Conservation (phyloP, 2,329 filamentous ascomycete species). For the Penicillium sp. region DNA sequence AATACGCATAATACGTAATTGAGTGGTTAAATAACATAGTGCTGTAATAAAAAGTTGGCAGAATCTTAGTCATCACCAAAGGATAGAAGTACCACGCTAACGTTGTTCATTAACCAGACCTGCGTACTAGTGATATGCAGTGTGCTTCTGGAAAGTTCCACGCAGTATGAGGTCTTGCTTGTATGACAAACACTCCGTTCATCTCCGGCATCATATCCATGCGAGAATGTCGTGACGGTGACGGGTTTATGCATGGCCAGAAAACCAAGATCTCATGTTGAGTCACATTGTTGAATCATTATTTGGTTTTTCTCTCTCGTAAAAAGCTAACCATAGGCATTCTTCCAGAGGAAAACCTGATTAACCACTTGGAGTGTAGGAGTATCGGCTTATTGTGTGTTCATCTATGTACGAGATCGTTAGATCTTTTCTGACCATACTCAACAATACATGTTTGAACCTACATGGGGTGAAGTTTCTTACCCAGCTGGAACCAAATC, state of each 20-base stretch:
- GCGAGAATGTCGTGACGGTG: neutral
- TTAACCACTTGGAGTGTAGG: neutral
- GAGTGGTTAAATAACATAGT: too few relatives aligned
- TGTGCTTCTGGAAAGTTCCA: neutral
- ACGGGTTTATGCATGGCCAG: neutral
- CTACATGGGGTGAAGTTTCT: too few relatives aligned
- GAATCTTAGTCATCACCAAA: too few relatives aligned
- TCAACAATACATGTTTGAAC: too few relatives aligned
- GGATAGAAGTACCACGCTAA: too few relatives aligned
- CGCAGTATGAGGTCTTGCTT: too few relatives aligned
- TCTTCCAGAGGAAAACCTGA: too few relatives aligned
- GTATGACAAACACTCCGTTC: neutral
- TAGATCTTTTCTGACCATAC: too few relatives aligned
- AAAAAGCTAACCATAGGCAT: neutral
- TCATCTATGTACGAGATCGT: neutral
- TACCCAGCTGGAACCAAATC: too few relatives aligned
- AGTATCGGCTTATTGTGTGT: neutral
- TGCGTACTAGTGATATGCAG: rapidly evolving
- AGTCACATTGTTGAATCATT: neutral
- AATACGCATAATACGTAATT: too few relatives aligned
- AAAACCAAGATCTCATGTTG: neutral
- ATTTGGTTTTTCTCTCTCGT: neutral
- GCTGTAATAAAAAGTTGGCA: too few relatives aligned
- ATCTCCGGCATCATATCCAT: neutral
- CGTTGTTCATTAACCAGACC: too few relatives aligned